Evolutionary conservation across 768 basidiomycete genomes (phyloP), one percentile per base, ranked within the genome.

Genomic region (Suillus paluster): DNA sequence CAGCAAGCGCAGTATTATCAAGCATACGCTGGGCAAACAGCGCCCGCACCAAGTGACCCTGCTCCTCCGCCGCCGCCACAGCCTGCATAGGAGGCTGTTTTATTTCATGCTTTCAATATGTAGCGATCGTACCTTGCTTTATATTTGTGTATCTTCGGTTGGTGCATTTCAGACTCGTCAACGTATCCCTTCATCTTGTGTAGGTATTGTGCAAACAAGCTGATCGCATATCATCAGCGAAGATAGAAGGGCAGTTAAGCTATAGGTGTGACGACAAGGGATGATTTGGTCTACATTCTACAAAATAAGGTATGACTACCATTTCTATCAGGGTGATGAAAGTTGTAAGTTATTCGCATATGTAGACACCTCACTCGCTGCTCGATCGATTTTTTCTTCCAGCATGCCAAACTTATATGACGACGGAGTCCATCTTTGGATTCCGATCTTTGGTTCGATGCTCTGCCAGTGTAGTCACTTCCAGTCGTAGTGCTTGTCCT

Each of bases 1-100:
- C 79, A 80, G 48, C 85, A 85, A 64, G 89, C 91, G 65, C 87
- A 90, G 68, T 92, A 93, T 67, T 82, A 81, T 15, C 88, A 91
- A 62, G 92, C 92, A 73, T 92, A 92, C 69, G 82, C 83, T 17
- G 82, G 85, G 57, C 81, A 85, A 57, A 59, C 49, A 42, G 68
- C 72, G 36, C 66, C 71, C 10, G 76, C 71, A n/a, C 70, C 78
- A 36, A 72, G 67, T 23, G 63, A 64, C 39, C 63, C 72, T 0
- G 57, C 64, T 21, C 64, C 64, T 14, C 68, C 66, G 0, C 71
- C 66, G 3, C 71, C 70, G 0, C 71, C 72, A 0, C 72, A 68
- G 5, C 71, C 73, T 4, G 67, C 65, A 64, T 74, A 74, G 63
- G 41, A 15, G 11, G 19, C 2, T 19, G 54, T 57, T 34, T 27